Percentiles rank a stretch among this genome's conserved stretches.
Conservation (phyloP, 164 flowering plant species). For the Annona cherimola region DNA sequence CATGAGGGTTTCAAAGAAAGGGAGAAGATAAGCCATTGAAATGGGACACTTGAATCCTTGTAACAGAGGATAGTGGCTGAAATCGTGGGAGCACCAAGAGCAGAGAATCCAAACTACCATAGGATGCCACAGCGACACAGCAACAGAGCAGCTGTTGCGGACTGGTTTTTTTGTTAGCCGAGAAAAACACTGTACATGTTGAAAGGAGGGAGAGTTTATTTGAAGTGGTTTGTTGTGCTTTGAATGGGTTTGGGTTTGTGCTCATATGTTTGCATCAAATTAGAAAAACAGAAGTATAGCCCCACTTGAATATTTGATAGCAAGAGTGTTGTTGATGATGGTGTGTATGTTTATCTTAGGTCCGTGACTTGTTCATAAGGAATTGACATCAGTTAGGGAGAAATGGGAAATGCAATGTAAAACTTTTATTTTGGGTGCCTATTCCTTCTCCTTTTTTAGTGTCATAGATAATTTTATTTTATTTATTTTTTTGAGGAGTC, state of each 20-base stretch:
- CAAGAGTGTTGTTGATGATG: background rate
- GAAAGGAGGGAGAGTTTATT: background rate
- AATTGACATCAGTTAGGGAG: background rate
- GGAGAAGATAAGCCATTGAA: constrained; percentile 23
- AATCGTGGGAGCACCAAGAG: background rate
- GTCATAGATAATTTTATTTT: too few species aligned
- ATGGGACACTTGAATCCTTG: background rate
- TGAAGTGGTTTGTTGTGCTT: background rate
- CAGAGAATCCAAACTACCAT: background rate
- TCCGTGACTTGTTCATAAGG: background rate
- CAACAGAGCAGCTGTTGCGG: background rate
- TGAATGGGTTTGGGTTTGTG: background rate
- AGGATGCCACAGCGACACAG: background rate
- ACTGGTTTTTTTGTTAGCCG: background rate
- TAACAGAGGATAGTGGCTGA: background rate
- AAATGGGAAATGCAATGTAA: background rate
- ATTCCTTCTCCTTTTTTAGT: background rate
- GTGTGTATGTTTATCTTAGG: background rate
- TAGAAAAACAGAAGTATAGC: background rate
- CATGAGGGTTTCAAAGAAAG: constrained; percentile 14
- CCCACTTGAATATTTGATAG: background rate
- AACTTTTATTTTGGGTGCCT: background rate
- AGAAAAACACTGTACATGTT: background rate
- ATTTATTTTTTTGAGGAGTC: background rate
- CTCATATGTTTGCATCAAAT: background rate